Evolutionary conservation across 2,329 filamentous ascomycete genomes (phyloP).

Genomic region (Neospermospora avenae): DNA sequence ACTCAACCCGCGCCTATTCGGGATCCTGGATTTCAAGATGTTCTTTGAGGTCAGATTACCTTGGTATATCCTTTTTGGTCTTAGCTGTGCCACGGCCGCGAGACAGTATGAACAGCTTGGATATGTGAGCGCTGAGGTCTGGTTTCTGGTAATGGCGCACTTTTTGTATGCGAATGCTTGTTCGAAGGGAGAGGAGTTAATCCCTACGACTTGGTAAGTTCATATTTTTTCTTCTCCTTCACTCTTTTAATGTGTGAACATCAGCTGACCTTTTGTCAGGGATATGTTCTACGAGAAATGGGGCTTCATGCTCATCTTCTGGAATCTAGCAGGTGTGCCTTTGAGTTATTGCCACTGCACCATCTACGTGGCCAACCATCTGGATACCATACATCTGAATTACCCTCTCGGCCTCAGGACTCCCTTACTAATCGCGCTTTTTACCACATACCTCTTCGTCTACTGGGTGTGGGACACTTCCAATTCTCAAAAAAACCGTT

Average conservation of each 20-base stretch:
- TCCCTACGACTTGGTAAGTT: slow-evolving; percentile 69
- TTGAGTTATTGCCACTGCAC: slow-evolving; percentile 93
- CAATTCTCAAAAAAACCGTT: slow-evolving; percentile 93
- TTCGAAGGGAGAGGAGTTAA: slow-evolving; percentile 87
- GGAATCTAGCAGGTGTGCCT: slow-evolving; percentile 90
- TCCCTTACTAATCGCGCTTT: slow-evolving; percentile 62
- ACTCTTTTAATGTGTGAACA: too few species aligned
- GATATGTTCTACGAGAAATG: slow-evolving; percentile 98
- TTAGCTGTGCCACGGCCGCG: slow-evolving; percentile 71
- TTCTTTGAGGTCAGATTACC: slow-evolving; percentile 91
- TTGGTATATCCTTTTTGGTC: slow-evolving; percentile 85
- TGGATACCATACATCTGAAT: slow-evolving; percentile 53
- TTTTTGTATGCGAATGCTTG: slow-evolving; percentile 92
- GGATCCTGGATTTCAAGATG: slow-evolving; percentile 87
- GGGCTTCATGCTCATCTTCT: slow-evolving; percentile 98
- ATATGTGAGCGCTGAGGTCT: slow-evolving; percentile 80
- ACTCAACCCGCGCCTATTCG: slow-evolving; percentile 82
- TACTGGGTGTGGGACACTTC: slow-evolving; percentile 93
- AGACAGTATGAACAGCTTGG: slow-evolving; percentile 83
- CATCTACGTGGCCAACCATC: slow-evolving; percentile 81
- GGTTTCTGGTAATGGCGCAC: slow-evolving; percentile 83
- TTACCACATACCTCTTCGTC: slow-evolving; percentile 69
- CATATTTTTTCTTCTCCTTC: not conserved
- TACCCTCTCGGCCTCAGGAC: slow-evolving; percentile 83
- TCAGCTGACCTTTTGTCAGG: slow-evolving; percentile 39